Percentiles rank a stretch among this genome's conserved stretches.
Conservation (phyloP, 129 eudicot species). For the Centella asiatica region DNA sequence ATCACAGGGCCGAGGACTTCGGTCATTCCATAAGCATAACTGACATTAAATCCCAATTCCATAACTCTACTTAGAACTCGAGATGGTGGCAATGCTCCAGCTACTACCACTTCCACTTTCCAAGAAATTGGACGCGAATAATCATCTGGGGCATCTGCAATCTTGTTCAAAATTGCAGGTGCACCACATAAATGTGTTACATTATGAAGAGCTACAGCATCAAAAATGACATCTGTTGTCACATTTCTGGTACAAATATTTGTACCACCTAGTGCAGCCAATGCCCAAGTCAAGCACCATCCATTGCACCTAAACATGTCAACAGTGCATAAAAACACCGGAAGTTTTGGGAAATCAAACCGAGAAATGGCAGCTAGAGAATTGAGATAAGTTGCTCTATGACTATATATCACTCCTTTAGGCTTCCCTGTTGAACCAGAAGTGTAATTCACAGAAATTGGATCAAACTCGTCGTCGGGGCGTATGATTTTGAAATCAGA, state of each 20-base stretch:
- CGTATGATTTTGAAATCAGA: conserved; percentile 27
- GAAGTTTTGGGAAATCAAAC: conserved; percentile 27
- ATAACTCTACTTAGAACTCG: conserved; percentile 21
- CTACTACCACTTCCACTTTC: conserved; percentile 31
- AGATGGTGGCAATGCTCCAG: conserved; percentile 42
- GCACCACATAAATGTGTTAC: conserved; percentile 66
- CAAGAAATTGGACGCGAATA: conserved; percentile 9
- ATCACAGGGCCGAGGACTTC: conserved; percentile 51
- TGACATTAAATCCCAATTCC: conserved; percentile 33
- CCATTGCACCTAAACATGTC: conserved; percentile 80
- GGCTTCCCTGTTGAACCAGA: conserved; percentile 69
- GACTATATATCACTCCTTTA: conserved; percentile 67
- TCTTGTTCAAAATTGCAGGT: conserved; percentile 35
- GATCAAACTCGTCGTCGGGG: conserved; percentile 50
- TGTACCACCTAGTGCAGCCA: conserved; percentile 69
- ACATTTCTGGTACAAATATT: conserved; percentile 45
- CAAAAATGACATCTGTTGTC: conserved; percentile 26
- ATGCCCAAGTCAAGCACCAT: conserved; percentile 67
- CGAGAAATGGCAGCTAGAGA: conserved; percentile 42
- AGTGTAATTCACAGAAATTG: conserved; percentile 56
- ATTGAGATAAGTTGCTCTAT: conserved; percentile 54
- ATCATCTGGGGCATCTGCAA: conserved; percentile 20
- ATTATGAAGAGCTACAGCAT: conserved; percentile 28
- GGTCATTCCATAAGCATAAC: conserved; percentile 57
- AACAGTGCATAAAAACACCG: conserved; percentile 63